These are phyloP conservation scores for Sporothrix schenckii DNA, from an alignment of 2,329 filamentous ascomycete genomes.

Conservation along the genomic window DNA sequence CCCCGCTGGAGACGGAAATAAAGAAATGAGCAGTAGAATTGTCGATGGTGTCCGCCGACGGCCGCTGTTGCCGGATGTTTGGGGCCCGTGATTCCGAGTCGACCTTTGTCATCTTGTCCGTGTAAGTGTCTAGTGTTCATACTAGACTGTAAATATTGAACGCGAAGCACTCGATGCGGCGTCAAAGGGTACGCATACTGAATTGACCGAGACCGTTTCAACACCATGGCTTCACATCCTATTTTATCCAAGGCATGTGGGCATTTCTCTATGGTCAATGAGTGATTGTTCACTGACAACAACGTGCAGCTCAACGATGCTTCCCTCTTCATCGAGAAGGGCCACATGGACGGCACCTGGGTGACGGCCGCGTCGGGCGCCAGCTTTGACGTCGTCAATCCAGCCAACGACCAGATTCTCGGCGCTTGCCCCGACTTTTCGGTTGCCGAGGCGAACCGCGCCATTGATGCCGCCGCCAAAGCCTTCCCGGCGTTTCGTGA, in stretches of 20 bases:
- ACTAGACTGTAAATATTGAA: neutral
- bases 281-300: neutral
- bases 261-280: neutral
- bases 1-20: too few species aligned
- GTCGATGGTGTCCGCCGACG: neutral
- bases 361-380: constrained; percentile 80
- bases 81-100: neutral
- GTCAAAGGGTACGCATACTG: too few species aligned
- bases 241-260: neutral
- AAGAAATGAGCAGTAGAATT: too few species aligned
- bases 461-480: constrained; percentile 77
- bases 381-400: constrained; percentile 88
- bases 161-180: neutral
- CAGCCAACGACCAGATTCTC: constrained; percentile 77
- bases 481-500: constrained; percentile 73
- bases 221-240: constrained; percentile 1
- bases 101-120: neutral
- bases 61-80: neutral
- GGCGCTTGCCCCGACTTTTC: constrained; percentile 81
- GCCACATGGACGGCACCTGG: constrained; percentile 93
- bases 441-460: constrained; percentile 67
- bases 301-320: constrained; percentile 68
- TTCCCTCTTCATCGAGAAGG: constrained; percentile 73
- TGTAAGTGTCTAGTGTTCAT: neutral
- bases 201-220: too few species aligned